Evolutionary conservation across 23 red algal genomes (phyloP).

Genomic region (Pyropia haitanensis): DNA sequence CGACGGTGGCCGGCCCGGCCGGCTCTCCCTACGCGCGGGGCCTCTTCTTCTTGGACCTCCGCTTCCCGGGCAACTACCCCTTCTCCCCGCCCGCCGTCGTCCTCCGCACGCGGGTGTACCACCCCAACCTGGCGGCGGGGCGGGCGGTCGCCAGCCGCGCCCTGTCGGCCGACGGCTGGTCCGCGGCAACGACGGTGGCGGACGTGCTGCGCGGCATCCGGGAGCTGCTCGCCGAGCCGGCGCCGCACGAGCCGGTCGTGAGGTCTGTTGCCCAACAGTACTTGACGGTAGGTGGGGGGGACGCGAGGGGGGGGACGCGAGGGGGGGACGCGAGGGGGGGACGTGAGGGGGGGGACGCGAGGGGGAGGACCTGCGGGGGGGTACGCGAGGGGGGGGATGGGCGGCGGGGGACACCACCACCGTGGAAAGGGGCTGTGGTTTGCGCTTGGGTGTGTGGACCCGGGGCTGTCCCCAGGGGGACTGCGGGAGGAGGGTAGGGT

Average conservation of each 20-base stretch:
- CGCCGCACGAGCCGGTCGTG: slow-evolving; percentile 70
- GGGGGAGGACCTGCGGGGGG: too few relatives aligned
- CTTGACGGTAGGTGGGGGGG: slow-evolving; percentile 16
- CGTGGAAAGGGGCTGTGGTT: too few relatives aligned
- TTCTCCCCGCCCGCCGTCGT: slow-evolving; percentile 82
- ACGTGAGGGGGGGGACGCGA: too few relatives aligned
- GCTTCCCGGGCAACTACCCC: slow-evolving; percentile 90
- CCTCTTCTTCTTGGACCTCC: slow-evolving; percentile 91
- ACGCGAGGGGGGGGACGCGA: too few relatives aligned
- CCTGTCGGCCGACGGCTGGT: slow-evolving; percentile 61
- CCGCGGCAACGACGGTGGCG: slow-evolving; percentile 59
- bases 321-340: too few relatives aligned
- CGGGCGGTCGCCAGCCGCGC: slow-evolving; percentile 67
- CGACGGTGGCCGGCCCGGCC: slow-evolving; percentile 64
- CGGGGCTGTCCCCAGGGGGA: too few relatives aligned
- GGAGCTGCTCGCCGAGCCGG: slow-evolving; percentile 69
- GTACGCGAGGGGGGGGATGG: too few relatives aligned
- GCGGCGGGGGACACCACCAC: too few relatives aligned
- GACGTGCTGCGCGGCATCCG: slow-evolving; percentile 62
- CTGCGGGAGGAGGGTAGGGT: too few relatives aligned
- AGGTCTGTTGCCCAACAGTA: slow-evolving; percentile 74
- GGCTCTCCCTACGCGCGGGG: slow-evolving; percentile 81
- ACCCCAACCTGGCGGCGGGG: slow-evolving; percentile 82
- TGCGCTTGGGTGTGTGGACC: too few relatives aligned
- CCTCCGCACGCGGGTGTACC: slow-evolving; percentile 95